Evolutionary conservation across 176 grass and related monocot species (phyloP).

Genomic region (Phragmites australis): DNA sequence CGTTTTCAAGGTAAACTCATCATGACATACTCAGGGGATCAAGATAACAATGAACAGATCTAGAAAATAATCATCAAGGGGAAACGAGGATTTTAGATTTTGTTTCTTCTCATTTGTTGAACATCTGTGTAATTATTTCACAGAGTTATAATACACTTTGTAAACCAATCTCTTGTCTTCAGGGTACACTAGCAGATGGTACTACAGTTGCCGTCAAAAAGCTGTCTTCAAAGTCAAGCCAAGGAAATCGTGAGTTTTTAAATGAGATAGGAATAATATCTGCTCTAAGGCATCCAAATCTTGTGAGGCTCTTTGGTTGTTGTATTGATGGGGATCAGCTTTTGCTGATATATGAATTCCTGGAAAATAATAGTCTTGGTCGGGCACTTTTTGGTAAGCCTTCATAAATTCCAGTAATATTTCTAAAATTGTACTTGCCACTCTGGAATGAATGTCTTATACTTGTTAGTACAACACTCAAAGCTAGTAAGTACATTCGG

Average conservation of each 20-base stretch:
- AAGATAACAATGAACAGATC: conserved; percentile 15
- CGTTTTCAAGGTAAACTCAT: neutral
- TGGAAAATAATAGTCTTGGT: conserved; percentile 90
- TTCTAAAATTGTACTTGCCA: neutral
- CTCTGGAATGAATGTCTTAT: neutral
- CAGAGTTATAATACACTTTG: conserved; percentile 9
- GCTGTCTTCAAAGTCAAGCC: conserved; percentile 75
- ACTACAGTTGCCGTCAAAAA: conserved; percentile 83
- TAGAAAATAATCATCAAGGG: neutral
- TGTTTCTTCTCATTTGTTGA: neutral
- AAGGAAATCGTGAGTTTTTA: conserved; percentile 90
- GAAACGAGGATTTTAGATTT: conserved; percentile 27
- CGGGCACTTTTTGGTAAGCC: conserved; percentile 82
- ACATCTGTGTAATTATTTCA: neutral
- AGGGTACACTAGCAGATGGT: conserved; percentile 73
- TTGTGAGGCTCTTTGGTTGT: conserved; percentile 87
- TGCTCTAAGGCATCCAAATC: conserved; percentile 84
- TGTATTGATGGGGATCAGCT: conserved; percentile 87
- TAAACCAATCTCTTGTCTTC: conserved; percentile 23
- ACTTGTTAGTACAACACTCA: neutral
- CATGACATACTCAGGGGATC: neutral
- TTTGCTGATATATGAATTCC: conserved; percentile 79
- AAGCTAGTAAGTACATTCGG: neutral
- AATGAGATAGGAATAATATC: conserved; percentile 97
- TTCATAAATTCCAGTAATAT: conserved; percentile 1